Evolutionary conservation across 2,329 filamentous ascomycete genomes (phyloP).

Genomic region (Fusarium denticulatum): DNA sequence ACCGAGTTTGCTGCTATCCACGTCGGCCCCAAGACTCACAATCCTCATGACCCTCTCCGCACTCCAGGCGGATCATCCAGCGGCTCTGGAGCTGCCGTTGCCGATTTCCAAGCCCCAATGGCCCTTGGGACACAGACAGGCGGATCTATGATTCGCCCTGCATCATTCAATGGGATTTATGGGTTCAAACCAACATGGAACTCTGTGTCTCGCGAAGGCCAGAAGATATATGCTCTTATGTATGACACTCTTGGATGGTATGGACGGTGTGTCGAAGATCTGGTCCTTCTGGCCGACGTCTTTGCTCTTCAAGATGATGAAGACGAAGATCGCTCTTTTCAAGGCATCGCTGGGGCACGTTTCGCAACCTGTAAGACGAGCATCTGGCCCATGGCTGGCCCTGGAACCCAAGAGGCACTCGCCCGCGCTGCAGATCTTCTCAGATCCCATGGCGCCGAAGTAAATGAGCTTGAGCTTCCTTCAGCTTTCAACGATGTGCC

Average conservation of each 20-base stretch:
- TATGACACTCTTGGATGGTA: slow-evolving; percentile 73
- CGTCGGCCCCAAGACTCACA: slow-evolving; percentile 63
- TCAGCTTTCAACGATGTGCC: slow-evolving; percentile 59
- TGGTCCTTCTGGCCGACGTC: slow-evolving; percentile 64
- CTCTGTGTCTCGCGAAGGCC: slow-evolving; percentile 69
- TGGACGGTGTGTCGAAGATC: slow-evolving; percentile 66
- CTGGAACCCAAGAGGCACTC: slow-evolving; percentile 57
- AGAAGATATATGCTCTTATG: slow-evolving; percentile 66
- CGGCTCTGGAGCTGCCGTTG: slow-evolving; percentile 74
- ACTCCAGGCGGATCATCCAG: slow-evolving; percentile 76
- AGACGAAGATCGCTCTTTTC: slow-evolving; percentile 50
- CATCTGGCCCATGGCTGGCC: slow-evolving; percentile 61
- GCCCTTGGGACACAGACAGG: slow-evolving; percentile 74
- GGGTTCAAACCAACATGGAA: slow-evolving; percentile 75
- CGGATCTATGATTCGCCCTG: slow-evolving; percentile 72
- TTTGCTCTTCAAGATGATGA: slow-evolving; percentile 62
- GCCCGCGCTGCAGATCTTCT: slow-evolving; percentile 54
- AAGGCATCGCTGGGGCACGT: slow-evolving; percentile 58
- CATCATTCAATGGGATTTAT: slow-evolving; percentile 73
- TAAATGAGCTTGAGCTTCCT: slow-evolving; percentile 67
- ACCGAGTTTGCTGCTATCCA: slow-evolving; percentile 71
- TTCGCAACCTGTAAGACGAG: slow-evolving; percentile 67
- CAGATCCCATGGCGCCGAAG: slow-evolving; percentile 59
- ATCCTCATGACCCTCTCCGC: slow-evolving; percentile 71
- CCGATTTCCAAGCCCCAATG: slow-evolving; percentile 70